Conservation (phyloP, 495 filamentous ascomycete species). For the Thozetella sp. region DNA sequence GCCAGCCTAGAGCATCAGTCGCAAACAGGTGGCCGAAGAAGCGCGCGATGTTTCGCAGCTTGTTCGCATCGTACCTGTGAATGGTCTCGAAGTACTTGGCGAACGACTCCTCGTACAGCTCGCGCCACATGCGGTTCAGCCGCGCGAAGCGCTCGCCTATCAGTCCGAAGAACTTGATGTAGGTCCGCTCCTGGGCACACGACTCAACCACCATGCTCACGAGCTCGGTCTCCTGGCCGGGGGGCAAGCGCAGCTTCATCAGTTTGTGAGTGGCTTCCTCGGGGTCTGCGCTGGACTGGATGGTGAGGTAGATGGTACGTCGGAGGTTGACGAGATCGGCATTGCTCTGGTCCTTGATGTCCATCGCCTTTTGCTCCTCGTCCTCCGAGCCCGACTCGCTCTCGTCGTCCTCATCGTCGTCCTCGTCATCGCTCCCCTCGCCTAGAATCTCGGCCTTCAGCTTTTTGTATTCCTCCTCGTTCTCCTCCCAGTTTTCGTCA, state of each 20-base stretch:
- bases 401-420: conserved; percentile 69
- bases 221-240: conserved; percentile 87
- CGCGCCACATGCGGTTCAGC: conserved; percentile 91
- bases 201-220: conserved; percentile 97
- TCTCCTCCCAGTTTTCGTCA: conserved; percentile 85
- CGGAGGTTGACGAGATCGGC: conserved; percentile 92
- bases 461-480: conserved; percentile 87
- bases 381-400: conserved; percentile 80
- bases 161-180: conserved; percentile 93
- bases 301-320: conserved; percentile 93
- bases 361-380: conserved; percentile 68
- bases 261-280: conserved; percentile 96
- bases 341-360: conserved; percentile 98
- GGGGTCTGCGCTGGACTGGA: conserved; percentile 92
- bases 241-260: conserved; percentile 86
- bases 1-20: conserved; percentile 89
- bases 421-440: conserved; percentile 79
- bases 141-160: conserved; percentile 95
- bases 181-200: conserved; percentile 92
- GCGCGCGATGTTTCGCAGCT: conserved; percentile 88
- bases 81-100: conserved; percentile 96
- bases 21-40: conserved; percentile 93
- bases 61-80: conserved; percentile 93
- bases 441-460: conserved; percentile 93
- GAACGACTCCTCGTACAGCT: conserved; percentile 87